Base-by-base conservation (phyloP, 208 protist genomes). In the Crithidia brevicula region DNA sequence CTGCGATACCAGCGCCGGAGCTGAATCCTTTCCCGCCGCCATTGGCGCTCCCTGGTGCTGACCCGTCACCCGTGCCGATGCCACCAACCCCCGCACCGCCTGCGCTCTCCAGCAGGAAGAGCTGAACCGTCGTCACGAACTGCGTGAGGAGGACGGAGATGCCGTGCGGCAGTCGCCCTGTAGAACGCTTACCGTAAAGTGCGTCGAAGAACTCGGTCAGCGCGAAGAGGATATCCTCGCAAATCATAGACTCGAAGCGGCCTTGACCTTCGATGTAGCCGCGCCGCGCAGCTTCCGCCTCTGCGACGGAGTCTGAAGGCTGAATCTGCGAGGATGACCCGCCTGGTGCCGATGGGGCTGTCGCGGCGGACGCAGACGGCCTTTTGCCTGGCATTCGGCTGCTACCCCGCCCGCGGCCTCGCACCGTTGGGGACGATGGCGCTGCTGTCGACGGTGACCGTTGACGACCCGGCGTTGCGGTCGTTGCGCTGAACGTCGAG, bases 181-280 rank as follows among this genome's bases (percentile, higher is more conserved):
- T 83, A 10, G 88, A 78, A 18, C 85, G 82, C 31, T 81, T 81
- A 30, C 91, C 91, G 66, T 93, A 72, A 30, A 96, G 67, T 2
- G 83, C 71, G 62, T 77, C 84, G 67, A 93, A 91, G 58, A 96
- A 93, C 57, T 93, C 81, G 33, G 82, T 91, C 74, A 92, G 81
- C 16, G 82, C 82, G 66, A 86, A 94, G 59, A 85, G 62, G 36
- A 96, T 94, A 51, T 96, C 88, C 65, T 96, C 88, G 33, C 77
- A 87, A 61, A 96, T 92, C 27, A 94, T 69, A 43, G 88, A 81
- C 69, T 96, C 88, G 36, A 94, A 79, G 2, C 67, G 68, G 31
- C 78, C 82, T 69, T 91, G 74, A 5, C 76, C 69, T 2, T 59
- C 49, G 22, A 83, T 49, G 40, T 86, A 82, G n/a, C 57, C 36